phyloP scores from a whole-genome alignment of 768 basidiomycete genomes.

The Serendipita sp. region DNA sequence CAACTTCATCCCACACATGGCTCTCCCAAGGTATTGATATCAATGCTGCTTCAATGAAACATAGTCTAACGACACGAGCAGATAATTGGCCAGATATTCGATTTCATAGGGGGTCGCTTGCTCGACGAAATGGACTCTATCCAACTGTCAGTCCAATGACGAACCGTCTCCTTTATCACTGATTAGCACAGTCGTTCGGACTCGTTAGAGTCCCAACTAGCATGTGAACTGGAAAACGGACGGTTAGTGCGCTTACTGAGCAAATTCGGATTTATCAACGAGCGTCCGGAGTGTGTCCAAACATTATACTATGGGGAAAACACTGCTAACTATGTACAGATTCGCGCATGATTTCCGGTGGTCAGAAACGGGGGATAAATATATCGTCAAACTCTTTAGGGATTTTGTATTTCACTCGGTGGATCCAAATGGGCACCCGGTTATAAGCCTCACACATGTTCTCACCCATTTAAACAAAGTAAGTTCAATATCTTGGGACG shows the following conservation, averaged over 20 bases:
- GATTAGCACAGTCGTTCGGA: constrained; percentile 47
- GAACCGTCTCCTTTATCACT: background rate
- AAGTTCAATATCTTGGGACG: constrained; percentile 11
- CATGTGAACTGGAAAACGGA: constrained; percentile 86
- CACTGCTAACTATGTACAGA: constrained; percentile 23
- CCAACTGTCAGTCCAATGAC: constrained; percentile 40
- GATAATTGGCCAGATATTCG: constrained; percentile 65
- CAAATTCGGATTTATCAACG: constrained; percentile 98
- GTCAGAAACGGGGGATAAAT: constrained; percentile 97
- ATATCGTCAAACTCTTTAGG: constrained; percentile 94
- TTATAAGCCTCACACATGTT: constrained; percentile 82
- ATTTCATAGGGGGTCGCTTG: constrained; percentile 57
- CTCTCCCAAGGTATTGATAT: constrained; percentile 36
- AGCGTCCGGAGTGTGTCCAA: constrained; percentile 79
- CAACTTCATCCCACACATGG: constrained; percentile 40
- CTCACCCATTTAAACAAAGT: constrained; percentile 89
- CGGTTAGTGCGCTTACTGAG: constrained; percentile 74
- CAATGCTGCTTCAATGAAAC: background rate
- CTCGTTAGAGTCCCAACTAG: constrained; percentile 63
- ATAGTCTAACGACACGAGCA: constrained; percentile 19
- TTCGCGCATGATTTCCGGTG: constrained; percentile 92
- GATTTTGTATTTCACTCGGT: constrained; percentile 98
- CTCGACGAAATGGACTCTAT: constrained; percentile 71
- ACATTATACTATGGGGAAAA: background rate
- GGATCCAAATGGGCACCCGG: constrained; percentile 75